Evolutionary conservation across 177 flowering plant species (phyloP), one percentile per base, ranked within the genome.

Genomic region (Vitis hybrid): DNA sequence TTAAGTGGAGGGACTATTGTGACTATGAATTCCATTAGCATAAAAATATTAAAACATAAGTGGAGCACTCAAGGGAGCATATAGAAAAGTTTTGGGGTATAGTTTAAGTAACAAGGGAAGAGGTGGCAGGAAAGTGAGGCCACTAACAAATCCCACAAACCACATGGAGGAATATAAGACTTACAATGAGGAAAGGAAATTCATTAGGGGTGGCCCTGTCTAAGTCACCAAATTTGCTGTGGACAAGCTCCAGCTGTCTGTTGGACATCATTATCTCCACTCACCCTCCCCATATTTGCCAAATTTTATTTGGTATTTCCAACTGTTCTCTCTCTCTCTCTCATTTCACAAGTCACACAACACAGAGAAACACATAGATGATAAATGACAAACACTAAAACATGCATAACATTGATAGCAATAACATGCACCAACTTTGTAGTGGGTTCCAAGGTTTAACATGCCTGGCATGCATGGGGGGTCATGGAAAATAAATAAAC

Each of bases 21-120:
- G 84, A 79, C 69, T 67, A 62, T 30, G 80, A 71, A 69, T 74
- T 74, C 82, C 84, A 82, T 75, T 75, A 77, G 57, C 75, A 64
- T 67, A 77, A 70, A 55, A 71, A 81, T 76, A 70, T 65, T 54
- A 64, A 76, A 71, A 32, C 60, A 52, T 35, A 76, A 79, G 82
- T 74, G 74, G 77, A 54, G 70, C 71, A 64, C 69, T 46, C 49
- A 69, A 74, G 67, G 60, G 51, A 64, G 56, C 55, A 32, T 73
- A 21, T 61, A 17, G 51, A 60, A 67, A 67, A 66, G 18, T 60
- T 52, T 66, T 2, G 56, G 10, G 27, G 18, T 24, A 68, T 74
- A 52, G 6, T 75, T 68, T 68, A 57, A n/a, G 51, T 1, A 52
- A 21, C 32, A 15, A 19, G 12, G 32, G 17, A 19, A 49, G 13